These are phyloP conservation scores for Entomophthora muscae DNA, from an alignment of 371 early-diverging fungal species.

Conservation along the genomic window DNA sequence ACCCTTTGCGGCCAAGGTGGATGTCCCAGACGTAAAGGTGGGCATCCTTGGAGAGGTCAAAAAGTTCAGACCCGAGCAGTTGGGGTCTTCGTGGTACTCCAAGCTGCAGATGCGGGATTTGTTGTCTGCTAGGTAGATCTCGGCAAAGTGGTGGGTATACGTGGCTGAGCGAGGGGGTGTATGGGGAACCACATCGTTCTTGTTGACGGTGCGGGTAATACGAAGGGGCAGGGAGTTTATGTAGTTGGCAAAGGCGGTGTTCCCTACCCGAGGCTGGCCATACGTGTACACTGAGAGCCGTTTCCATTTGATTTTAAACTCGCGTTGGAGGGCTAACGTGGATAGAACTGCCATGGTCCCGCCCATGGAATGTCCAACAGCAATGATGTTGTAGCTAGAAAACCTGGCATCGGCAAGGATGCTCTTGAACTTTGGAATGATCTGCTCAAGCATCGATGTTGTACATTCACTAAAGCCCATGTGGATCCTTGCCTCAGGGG, in stretches of 20 bases:
- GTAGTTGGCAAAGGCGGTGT: constrained; percentile 21
- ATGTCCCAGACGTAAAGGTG: not conserved
- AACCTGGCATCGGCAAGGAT: not conserved
- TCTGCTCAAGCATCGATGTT: not conserved
- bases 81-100: not conserved
- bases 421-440: not conserved
- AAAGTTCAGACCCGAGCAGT: not conserved
- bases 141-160: constrained; percentile 18
- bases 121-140: not conserved
- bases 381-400: constrained; percentile 10
- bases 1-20: not conserved
- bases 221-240: constrained; percentile 17
- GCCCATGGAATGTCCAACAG: constrained; percentile 11
- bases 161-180: constrained; percentile 23
- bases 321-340: not conserved
- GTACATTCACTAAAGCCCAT: constrained; percentile 3
- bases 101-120: not conserved
- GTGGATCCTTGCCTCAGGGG: not conserved
- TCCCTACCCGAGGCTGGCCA: constrained; percentile 31
- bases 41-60: not conserved
- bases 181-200: constrained; percentile 27
- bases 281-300: constrained; percentile 1
- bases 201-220: constrained; percentile 21
- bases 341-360: not conserved
- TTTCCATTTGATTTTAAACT: not conserved